phyloP scores from a whole-genome alignment of 164 flowering plant genomes.

The Piper betle region DNA sequence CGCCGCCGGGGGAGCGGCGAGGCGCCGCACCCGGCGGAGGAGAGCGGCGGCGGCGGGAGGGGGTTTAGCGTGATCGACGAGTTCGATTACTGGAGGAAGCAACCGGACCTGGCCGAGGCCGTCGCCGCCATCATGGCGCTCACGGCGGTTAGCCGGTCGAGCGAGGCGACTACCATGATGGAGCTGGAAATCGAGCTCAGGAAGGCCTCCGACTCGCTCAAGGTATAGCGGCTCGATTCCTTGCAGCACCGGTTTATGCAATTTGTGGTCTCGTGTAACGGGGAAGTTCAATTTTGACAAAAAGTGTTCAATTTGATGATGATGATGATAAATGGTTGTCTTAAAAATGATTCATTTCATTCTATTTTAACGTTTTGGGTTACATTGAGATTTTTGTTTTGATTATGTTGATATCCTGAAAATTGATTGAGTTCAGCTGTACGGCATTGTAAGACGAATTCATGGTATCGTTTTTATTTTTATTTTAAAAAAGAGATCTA shows the following conservation, averaged over 20 bases:
- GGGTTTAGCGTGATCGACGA: conserved; percentile 71
- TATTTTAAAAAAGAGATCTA: no score
- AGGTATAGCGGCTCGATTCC: conserved; percentile 20
- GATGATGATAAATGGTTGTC: no score
- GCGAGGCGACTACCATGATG: conserved; percentile 92
- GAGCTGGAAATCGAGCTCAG: conserved; percentile 94
- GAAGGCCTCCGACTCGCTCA: conserved; percentile 82
- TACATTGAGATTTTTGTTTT: no score
- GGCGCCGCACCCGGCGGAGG: background rate
- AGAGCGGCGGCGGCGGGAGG: conserved; percentile 10
- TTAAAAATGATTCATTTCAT: no score
- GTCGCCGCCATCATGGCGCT: conserved; percentile 91
- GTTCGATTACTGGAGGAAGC: conserved; percentile 82
- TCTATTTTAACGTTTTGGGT: no score
- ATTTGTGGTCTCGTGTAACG: no score
- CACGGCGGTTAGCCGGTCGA: conserved; percentile 66
- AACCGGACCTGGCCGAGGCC: conserved; percentile 98
- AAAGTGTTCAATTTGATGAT: no score
- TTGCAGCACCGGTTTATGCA: background rate
- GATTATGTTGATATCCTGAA: no score
- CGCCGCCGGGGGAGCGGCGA: conserved; percentile 25
- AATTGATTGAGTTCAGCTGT: no score
- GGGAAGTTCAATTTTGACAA: no score
- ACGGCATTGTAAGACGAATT: no score
- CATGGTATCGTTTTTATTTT: no score